Conservation (phyloP, 331 rosid genomes). For the Quercus phellos region DNA sequence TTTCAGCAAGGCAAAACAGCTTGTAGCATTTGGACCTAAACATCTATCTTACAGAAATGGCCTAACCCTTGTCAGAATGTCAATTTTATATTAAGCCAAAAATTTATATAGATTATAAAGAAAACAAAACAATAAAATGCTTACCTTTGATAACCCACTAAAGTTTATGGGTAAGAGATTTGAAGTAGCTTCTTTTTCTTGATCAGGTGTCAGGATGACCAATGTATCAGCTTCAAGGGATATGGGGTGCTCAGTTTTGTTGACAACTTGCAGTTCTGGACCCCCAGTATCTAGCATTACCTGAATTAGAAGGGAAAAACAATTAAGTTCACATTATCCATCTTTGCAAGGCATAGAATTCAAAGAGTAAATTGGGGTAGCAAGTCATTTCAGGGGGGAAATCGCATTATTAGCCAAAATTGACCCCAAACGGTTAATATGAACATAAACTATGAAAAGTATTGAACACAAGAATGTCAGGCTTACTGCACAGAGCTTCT, state of each 20-base stretch:
- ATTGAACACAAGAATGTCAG: background rate
- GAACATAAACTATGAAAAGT: background rate
- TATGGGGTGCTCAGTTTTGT: conserved; percentile 42
- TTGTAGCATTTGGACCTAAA: background rate
- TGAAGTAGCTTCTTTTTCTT: conserved; percentile 40
- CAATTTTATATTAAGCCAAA: background rate
- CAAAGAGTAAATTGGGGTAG: background rate
- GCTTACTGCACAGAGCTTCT: conserved; percentile 75
- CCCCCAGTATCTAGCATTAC: conserved; percentile 50
- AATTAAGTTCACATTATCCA: background rate
- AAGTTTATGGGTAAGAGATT: conserved; percentile 48
- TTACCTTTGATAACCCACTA: conserved; percentile 46
- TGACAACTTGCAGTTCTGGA: conserved; percentile 45
- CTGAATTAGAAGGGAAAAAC: conserved; percentile 24
- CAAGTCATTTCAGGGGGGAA: conserved; percentile 6
- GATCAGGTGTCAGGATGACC: conserved; percentile 50
- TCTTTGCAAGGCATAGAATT: conserved; percentile 12
- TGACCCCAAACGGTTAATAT: background rate
- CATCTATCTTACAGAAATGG: background rate
- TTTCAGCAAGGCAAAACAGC: background rate
- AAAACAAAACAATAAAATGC: background rate
- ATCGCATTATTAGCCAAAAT: background rate
- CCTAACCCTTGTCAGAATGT: background rate
- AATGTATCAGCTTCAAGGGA: conserved; percentile 39
- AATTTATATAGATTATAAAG: background rate